Evolutionary conservation across 179 eudicot species (phyloP).

Genomic region (Actinidia arguta): DNA sequence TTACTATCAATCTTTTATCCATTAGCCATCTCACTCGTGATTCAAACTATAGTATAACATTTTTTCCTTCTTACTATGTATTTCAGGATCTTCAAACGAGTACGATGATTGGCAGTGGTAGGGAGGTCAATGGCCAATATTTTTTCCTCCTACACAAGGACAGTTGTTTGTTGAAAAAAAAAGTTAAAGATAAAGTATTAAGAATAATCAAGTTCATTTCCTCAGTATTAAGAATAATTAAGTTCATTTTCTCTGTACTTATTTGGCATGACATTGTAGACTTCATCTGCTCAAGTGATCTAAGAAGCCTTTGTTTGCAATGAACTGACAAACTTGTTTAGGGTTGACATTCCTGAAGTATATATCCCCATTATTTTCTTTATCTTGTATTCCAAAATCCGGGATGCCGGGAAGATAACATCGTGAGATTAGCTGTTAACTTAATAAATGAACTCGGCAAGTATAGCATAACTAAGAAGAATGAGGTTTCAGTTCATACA

Average conservation of each 20-base stretch:
- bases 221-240: not conserved
- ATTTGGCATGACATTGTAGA: conserved; percentile 51
- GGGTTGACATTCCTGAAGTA: conserved; percentile 44
- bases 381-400: conserved; percentile 60
- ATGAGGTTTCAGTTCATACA: conserved; percentile 42
- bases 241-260: conserved; percentile 10
- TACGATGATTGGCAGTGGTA: no score
- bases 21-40: no score
- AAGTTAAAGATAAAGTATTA: not conserved
- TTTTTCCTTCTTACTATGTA: no score
- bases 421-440: not conserved
- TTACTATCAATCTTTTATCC: no score
- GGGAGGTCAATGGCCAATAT: no score
- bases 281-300: conserved; percentile 57
- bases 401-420: conserved; percentile 45
- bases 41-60: no score
- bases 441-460: conserved; percentile 4
- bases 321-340: conserved; percentile 51
- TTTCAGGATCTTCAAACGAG: no score
- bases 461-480: not conserved
- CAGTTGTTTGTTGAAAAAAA: not conserved
- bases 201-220: not conserved
- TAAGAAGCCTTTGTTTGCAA: conserved; percentile 52
- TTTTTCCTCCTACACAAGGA: no score
- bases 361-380: conserved; percentile 55